A percentile compares a stretch with the other conserved stretches of the same genome.
Conservation (phyloP, 2,329 filamentous ascomycete genomes). For the Botrytis fragariae region DNA sequence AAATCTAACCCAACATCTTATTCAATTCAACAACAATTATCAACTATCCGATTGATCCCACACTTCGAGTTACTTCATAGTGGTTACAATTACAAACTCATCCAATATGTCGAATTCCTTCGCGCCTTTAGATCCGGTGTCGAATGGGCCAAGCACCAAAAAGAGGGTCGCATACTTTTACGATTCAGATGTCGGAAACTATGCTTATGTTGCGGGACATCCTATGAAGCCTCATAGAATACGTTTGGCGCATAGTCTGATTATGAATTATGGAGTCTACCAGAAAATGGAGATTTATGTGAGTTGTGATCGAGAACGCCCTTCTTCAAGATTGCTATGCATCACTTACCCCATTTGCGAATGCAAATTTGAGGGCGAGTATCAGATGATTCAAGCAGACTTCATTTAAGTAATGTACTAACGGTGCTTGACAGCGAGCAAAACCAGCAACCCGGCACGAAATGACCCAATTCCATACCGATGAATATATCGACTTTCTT, state of each 20-base stretch:
- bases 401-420: conserved; percentile 7
- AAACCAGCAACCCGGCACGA: conserved; percentile 87
- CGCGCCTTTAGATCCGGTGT: conserved; percentile 52
- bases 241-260: conserved; percentile 89
- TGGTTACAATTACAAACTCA: conserved; percentile 16
- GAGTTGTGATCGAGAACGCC: conserved; percentile 42
- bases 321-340: not conserved
- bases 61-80: not conserved
- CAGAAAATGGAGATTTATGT: conserved; percentile 96
- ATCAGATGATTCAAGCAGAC: not conserved
- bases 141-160: conserved; percentile 48
- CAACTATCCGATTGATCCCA: not conserved
- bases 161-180: conserved; percentile 98
- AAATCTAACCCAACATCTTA: not conserved
- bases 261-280: conserved; percentile 94
- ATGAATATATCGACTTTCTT: conserved; percentile 94
- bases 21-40: not conserved
- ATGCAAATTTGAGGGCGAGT: not conserved
- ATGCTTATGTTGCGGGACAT: conserved; percentile 93
- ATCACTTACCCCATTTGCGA: not conserved
- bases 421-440: conserved; percentile 56
- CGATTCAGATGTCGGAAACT: conserved; percentile 97
- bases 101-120: conserved; percentile 39
- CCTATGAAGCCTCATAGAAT: conserved; percentile 99
- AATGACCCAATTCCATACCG: conserved; percentile 90